Evolutionary conservation across 148 eudicot species (phyloP), one percentile per base, ranked within the genome.

Genomic region (Dianthus caryophyllus): DNA sequence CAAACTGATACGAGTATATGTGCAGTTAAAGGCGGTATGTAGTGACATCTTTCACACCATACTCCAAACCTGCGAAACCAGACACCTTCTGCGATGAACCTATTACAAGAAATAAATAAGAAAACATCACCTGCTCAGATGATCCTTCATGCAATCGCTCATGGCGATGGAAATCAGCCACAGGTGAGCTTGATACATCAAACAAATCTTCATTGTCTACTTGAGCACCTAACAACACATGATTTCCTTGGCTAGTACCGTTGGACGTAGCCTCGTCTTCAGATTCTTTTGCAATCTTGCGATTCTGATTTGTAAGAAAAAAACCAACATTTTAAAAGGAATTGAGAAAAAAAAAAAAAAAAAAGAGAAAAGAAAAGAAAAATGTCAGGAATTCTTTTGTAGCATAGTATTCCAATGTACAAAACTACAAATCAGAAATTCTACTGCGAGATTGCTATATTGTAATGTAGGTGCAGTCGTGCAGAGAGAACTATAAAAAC

Each of bases 151-250:
- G 85, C 66, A 68, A 70, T 74, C 86, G 79, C 75, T 94, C 99
- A 71, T 79, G 78, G 79, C 67, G 81, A 74, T 94, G 96, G 71
- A 86, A 94, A 73, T 81, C 85, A 71, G 71, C 68, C 41, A 94
- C 70, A 15, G 97, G 99, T 20, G 90, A 81, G 38, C 75, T 61
- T 31, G 72, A 78, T 66, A 76, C 77, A 68, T 90, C 85, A 65
- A 83, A 79, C 60, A 86, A 41, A 20, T 73, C 68, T 50, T 68
- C 77, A 65, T 68, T 78, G 62, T 69, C 76, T 61, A 66, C 67
- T 76, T 64, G 72, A 65, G 68, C 38, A 44, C 80, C 76, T 73
- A 93, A 80, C 72, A 80, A 78, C 64, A 94, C 81, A 78, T 83
- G 83, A 55, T 82, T 76, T 67, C 73, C 80, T 49, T 77, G 72